phyloP scores from a whole-genome alignment of 1,139 yeast genomes.

The Ogataea hybrid region DNA sequence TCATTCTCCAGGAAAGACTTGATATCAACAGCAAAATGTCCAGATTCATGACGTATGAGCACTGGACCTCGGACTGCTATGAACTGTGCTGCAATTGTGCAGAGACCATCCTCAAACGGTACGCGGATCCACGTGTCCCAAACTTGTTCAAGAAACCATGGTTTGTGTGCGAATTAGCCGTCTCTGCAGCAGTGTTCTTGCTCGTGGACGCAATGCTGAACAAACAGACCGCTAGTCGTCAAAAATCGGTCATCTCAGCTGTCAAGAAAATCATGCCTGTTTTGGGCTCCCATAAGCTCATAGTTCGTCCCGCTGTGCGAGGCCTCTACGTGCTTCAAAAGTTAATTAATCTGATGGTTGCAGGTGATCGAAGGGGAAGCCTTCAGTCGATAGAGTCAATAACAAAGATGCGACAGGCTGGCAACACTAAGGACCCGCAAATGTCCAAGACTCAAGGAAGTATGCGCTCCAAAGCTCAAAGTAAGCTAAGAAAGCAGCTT shows the following conservation, averaged over 20 bases:
- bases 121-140: constrained; percentile 17
- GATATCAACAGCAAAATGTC: constrained; percentile 31
- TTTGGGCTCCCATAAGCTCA: constrained; percentile 22
- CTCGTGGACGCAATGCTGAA: constrained; percentile 29
- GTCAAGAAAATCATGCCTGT: constrained; percentile 21
- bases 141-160: constrained; percentile 22
- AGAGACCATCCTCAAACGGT: constrained; percentile 16
- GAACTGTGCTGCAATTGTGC: constrained; percentile 24
- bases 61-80: constrained; percentile 25
- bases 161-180: constrained; percentile 23
- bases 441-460: no score
- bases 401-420: neutral
- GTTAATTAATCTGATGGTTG: constrained; percentile 19
- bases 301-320: constrained; percentile 29
- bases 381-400: constrained; percentile 11
- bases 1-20: constrained; percentile 24
- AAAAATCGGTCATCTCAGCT: constrained; percentile 13
- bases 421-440: no score
- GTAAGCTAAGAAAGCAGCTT: neutral
- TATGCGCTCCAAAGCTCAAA: no score
- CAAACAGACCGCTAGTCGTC: constrained; percentile 16
- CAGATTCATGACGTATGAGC: constrained; percentile 22
- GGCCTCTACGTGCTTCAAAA: constrained; percentile 29
- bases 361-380: constrained; percentile 12
- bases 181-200: constrained; percentile 28